These are phyloP conservation scores for Rutstroemia sp. DNA, from an alignment of 2,329 filamentous ascomycete species.

Conservation along the genomic window DNA sequence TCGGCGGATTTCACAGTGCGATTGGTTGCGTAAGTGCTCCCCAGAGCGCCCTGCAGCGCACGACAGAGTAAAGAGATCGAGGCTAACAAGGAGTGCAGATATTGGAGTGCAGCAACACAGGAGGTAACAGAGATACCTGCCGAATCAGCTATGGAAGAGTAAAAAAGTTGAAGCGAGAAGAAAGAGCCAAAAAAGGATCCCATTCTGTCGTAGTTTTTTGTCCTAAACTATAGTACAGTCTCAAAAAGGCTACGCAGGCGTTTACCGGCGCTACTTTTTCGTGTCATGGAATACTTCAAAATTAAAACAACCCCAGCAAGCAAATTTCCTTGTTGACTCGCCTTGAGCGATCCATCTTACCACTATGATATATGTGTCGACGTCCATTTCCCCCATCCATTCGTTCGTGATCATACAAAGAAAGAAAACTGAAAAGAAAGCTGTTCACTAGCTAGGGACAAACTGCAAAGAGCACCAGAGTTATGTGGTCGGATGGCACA, in stretches of 20 bases:
- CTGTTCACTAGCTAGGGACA: conserved; percentile 7
- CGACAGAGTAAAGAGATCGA: neutral
- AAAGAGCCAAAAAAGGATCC: conserved; percentile 13
- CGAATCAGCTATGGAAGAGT: conserved; percentile 38
- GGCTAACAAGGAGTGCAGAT: conserved; percentile 33
- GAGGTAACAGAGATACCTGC: conserved; percentile 48
- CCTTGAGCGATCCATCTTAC: conserved; percentile 25
- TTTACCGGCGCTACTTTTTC: conserved; percentile 27
- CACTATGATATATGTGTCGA: conserved; percentile 10
- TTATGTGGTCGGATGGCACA: conserved; percentile 26
- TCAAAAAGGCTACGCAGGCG: conserved; percentile 24
- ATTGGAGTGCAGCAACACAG: conserved; percentile 54
- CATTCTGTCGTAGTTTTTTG: neutral
- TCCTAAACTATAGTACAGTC: conserved; percentile 27
- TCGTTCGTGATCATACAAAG: conserved; percentile 26
- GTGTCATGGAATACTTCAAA: conserved; percentile 11
- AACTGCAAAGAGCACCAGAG: conserved; percentile 11
- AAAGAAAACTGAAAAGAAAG: conserved; percentile 22
- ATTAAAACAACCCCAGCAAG: conserved; percentile 24
- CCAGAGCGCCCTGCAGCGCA: neutral
- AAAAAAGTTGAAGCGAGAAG: conserved; percentile 13
- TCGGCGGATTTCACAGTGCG: conserved; percentile 85
- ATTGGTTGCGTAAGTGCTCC: conserved; percentile 59
- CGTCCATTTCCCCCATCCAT: conserved; percentile 1
- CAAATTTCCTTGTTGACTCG: conserved; percentile 11